A percentile compares a stretch with the other conserved stretches of the same genome.
Conservation (phyloP, 495 filamentous ascomycete species). For the Talaromyces trachyspermus region DNA sequence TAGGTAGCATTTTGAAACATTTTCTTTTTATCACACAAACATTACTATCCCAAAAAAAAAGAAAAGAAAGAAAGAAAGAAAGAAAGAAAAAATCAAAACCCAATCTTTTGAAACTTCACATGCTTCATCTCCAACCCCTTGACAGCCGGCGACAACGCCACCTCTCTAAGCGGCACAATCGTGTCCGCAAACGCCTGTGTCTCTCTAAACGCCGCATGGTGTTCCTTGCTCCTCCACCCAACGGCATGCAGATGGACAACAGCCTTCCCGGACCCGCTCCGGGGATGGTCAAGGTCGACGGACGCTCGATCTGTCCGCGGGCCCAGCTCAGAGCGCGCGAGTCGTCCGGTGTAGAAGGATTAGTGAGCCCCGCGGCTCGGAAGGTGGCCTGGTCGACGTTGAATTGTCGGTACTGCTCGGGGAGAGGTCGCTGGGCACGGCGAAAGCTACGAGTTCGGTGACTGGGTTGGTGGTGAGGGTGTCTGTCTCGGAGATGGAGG, state of each 20-base stretch:
- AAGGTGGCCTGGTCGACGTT: constrained; percentile 25
- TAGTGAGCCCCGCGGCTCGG: constrained; percentile 23
- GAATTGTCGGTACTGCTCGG: constrained; percentile 16
- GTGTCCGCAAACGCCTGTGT: constrained; percentile 35
- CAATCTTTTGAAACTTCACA: constrained; percentile 32
- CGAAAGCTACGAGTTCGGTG: constrained; percentile 29
- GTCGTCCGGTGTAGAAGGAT: constrained; percentile 21
- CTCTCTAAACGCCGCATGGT: constrained; percentile 39
- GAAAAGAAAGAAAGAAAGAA: too few species aligned
- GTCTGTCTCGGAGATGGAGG: constrained; percentile 22
- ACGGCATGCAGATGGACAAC: constrained; percentile 31
- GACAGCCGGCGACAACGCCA: constrained; percentile 24
- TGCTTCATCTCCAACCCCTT: constrained; percentile 36
- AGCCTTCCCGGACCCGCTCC: constrained; percentile 29
- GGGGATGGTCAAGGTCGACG: constrained; percentile 26
- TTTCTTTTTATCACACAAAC: too few species aligned
- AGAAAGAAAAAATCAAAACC: constrained; percentile 2
- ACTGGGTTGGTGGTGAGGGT: constrained; percentile 31
- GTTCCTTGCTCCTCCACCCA: constrained; percentile 50
- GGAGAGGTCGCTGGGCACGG: constrained; percentile 24
- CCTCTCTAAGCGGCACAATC: constrained; percentile 32
- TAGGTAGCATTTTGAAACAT: too few species aligned
- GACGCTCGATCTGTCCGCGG: constrained; percentile 36
- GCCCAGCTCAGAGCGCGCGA: constrained; percentile 32
- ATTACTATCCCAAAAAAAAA: too few species aligned